phyloP scores from a whole-genome alignment of 148 eudicot genomes.

The Rhododendron henanense region DNA sequence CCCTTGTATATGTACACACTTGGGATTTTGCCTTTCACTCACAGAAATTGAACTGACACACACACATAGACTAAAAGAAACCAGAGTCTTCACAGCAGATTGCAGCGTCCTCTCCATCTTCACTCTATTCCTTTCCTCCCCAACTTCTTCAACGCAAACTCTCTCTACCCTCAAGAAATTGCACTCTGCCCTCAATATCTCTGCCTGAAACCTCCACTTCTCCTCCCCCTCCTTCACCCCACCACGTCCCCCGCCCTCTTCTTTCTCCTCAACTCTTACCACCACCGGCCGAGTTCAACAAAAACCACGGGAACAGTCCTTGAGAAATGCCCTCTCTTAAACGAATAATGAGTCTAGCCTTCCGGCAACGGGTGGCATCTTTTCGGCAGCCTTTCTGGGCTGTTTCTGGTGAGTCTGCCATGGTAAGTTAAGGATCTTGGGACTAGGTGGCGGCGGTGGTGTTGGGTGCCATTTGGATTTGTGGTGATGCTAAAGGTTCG shows the following conservation, averaged over 20 bases:
- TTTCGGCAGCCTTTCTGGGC: constrained; percentile 16
- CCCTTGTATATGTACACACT: too few relatives aligned
- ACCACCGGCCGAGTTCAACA: constrained; percentile 24
- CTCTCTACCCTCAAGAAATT: constrained; percentile 37
- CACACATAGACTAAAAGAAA: too few relatives aligned
- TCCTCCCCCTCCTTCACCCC: constrained; percentile 32
- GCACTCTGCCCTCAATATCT: constrained; percentile 79
- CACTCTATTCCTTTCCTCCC: constrained; percentile 50
- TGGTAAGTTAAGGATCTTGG: constrained; percentile 65
- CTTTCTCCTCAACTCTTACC: constrained; percentile 23
- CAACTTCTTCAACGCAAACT: constrained; percentile 50
- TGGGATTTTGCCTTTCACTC: too few relatives aligned
- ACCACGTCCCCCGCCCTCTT: constrained; percentile 6
- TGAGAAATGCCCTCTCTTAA: background rate
- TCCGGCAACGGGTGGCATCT: background rate
- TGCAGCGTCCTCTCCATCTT: constrained; percentile 23
- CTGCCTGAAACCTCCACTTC: constrained; percentile 73
- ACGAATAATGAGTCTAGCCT: constrained; percentile 23
- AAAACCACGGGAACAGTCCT: constrained; percentile 37
- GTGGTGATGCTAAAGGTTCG: too few relatives aligned
- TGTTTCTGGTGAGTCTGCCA: constrained; percentile 49
- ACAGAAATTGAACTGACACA: too few relatives aligned
- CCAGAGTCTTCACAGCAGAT: background rate
- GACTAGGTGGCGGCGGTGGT: constrained; percentile 13
- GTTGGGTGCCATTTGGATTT: too few relatives aligned